Conservation (phyloP, 306 rosid genomes). For the Corylus americana region DNA sequence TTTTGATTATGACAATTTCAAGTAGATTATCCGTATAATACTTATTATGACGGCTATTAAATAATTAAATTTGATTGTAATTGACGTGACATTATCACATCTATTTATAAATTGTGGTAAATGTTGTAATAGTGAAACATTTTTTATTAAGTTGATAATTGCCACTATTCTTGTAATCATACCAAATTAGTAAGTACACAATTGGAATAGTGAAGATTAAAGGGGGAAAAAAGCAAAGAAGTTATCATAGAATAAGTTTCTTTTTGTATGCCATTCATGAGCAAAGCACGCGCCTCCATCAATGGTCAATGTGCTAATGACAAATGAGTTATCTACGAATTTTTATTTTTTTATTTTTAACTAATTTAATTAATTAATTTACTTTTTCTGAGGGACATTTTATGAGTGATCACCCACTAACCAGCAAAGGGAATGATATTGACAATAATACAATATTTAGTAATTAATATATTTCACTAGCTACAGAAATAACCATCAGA, state of each 20-base stretch:
- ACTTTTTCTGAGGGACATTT: neutral
- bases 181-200: neutral
- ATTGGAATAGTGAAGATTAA: neutral
- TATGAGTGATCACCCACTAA: constrained; percentile 22
- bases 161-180: neutral
- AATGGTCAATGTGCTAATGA: constrained; percentile 1
- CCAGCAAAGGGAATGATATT: neutral
- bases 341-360: neutral
- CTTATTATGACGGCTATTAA: no score
- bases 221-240: neutral
- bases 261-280: neutral
- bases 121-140: no score
- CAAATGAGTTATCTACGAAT: neutral
- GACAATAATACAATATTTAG: neutral
- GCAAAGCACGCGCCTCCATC: constrained; percentile 13
- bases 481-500: no score
- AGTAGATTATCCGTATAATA: no score
- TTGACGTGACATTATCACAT: no score
- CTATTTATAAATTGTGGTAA: no score
- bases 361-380: neutral
- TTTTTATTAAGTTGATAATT: neutral
- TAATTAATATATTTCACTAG: no score
- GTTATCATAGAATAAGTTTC: neutral
- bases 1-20: no score
- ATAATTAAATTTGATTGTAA: no score